Percentiles rank a stretch among this genome's conserved stretches.
phyloP scores from a whole-genome alignment of 2,329 filamentous ascomycete genomes.

The Scleromitrula shiraiana region DNA sequence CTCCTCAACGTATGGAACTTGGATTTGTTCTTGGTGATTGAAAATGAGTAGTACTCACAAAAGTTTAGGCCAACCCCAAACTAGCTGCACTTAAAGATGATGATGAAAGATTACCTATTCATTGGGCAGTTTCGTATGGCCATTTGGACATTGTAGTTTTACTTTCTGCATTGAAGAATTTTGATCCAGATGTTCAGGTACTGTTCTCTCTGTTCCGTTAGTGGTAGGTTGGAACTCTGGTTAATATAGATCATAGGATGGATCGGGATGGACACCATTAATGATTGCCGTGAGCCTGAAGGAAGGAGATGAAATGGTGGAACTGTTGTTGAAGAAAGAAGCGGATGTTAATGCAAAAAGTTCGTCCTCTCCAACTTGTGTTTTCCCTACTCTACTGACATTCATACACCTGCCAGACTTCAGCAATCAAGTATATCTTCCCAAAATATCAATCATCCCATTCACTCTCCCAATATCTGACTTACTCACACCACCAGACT shows the following conservation, averaged over 20 bases:
- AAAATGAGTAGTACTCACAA: slow-evolving; percentile 7
- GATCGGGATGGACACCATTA: slow-evolving; percentile 71
- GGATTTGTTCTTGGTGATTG: not conserved
- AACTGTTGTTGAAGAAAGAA: slow-evolving; percentile 58
- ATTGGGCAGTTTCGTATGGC: slow-evolving; percentile 90
- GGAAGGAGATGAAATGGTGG: slow-evolving; percentile 61
- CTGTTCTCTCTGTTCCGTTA: not conserved
- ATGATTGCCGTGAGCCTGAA: slow-evolving; percentile 75
- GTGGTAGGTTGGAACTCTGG: too few relatives aligned
- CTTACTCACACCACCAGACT: slow-evolving; percentile 52
- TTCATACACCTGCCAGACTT: slow-evolving; percentile 41
- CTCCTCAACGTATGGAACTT: slow-evolving; percentile 52
- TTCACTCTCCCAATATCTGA: slow-evolving; percentile 3
- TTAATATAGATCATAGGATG: slow-evolving; percentile 44
- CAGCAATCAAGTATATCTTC: slow-evolving; percentile 49
- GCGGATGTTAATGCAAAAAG: slow-evolving; percentile 70
- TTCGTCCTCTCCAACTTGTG: slow-evolving; percentile 27
- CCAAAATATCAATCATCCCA: not conserved
- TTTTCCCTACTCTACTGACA: not conserved
- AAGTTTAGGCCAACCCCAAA: slow-evolving; percentile 63
- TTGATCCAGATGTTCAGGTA: slow-evolving; percentile 78
- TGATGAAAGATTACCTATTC: slow-evolving; percentile 82
- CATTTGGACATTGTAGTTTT: slow-evolving; percentile 65
- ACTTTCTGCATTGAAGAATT: slow-evolving; percentile 60
- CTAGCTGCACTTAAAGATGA: slow-evolving; percentile 66